phyloP scores from a whole-genome alignment of 331 rosid species.

The Arachis monticola region DNA sequence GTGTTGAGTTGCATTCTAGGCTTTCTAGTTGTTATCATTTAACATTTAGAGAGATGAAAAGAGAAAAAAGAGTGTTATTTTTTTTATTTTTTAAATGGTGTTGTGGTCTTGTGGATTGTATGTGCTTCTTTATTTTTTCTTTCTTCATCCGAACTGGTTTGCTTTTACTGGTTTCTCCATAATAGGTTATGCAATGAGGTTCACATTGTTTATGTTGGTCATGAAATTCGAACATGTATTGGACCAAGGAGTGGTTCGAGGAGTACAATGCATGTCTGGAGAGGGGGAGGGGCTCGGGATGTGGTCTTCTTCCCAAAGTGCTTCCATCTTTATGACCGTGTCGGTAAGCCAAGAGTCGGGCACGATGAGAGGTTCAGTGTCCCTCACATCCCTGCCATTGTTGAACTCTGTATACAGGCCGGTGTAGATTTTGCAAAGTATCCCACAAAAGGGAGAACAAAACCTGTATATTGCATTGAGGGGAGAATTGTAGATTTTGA shows the following conservation, averaged over 20 bases:
- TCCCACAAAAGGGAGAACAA: conserved; percentile 78
- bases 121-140: not conserved
- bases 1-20: not conserved
- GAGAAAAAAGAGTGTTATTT: not conserved
- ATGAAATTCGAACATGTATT: conserved; percentile 78
- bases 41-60: not conserved
- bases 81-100: not conserved
- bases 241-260: conserved; percentile 69
- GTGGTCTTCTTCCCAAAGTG: conserved; percentile 70
- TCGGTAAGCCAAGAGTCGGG: conserved; percentile 79
- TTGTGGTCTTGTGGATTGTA: conserved; percentile 3
- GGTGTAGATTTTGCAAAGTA: conserved; percentile 66
- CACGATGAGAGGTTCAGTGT: conserved; percentile 65
- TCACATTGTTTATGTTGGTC: conserved; percentile 75
- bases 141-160: not conserved
- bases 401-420: conserved; percentile 88
- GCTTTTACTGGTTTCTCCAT: conserved; percentile 15
- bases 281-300: conserved; percentile 67
- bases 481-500: conserved; percentile 94
- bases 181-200: conserved; percentile 72
- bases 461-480: conserved; percentile 78
- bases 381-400: conserved; percentile 74
- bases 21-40: not conserved
- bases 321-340: conserved; percentile 86
- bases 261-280: conserved; percentile 76